Base-by-base conservation (phyloP, 2,329 filamentous ascomycete species). In the Emmonsiellopsis sp. region DNA sequence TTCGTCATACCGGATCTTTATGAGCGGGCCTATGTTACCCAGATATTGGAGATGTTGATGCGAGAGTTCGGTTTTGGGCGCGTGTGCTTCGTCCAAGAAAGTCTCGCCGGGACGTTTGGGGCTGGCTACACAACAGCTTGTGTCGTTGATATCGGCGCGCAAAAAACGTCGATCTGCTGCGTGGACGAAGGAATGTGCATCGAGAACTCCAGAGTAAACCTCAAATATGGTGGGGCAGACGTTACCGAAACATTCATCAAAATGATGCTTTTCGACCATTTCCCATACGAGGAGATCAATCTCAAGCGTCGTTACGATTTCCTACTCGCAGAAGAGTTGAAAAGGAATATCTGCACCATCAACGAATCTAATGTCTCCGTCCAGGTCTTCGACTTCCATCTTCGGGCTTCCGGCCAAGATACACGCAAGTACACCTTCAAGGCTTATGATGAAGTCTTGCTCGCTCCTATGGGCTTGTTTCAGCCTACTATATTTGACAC, bases 221-320 rank as follows among this genome's bases (percentile, higher is more conserved):
- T 98, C 59, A 97, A 98, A 69, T 95, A 86, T 63, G 93, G 93
- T 50, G 93, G 93, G 1, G 84, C 81, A 63, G 93, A 98, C 69
- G 87, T 97, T 38, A 97, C 93, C 0, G 89, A 95, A 62, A 87
- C 89, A 0, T 96, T 98, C 64, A 80, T 95, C 67, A 95, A 93
- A 73, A 97, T 97, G 92, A 90, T 97, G 86, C 81, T 98, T 2
- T 90, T 87, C 70, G 91, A 96, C 68, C 87, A 93, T 63, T 96
- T 98, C 62, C 92, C 94, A 5, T 98, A 98, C 67, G 81, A 86
- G 47, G 91, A 96, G 16, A 94, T 98, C 72, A 95, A 98, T 66
- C 77, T 98, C 31, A 85, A 83, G 68, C 81, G 90, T 52, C 83
- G 93, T 47, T 94, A 96, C 64, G 93, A 98, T 67, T 96, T 92